Base-by-base conservation (phyloP, 495 filamentous ascomycete genomes). In the Penicillium steckii region DNA sequence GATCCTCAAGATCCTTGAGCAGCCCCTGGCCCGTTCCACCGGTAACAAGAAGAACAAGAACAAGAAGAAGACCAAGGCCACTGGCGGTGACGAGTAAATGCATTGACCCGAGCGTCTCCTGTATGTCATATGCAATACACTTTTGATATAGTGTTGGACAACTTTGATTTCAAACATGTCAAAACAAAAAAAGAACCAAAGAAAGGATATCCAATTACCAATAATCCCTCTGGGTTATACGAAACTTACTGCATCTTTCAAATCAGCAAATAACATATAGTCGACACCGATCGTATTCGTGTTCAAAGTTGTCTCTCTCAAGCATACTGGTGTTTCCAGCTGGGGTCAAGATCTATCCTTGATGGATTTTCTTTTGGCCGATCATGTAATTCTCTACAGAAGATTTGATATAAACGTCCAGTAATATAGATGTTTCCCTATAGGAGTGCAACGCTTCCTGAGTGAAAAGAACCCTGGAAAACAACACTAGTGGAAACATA, bases 1-100 rank as follows among this genome's bases (percentile, higher is more conserved):
- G 72, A 81, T 98, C 56, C 85, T 96, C 48, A 87, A 91, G 78
- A 93, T 98, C 55, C 79, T 98, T 42, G 90, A 90, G 71, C 87
- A 87, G 68, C 91, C 94, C 12, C 70, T 96, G 48, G 79, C 86
- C 54, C 85, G 82, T 62, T 86, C 85, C 47, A 85, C 86, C 32
- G 85, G 85, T 55, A 81, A 82, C 60, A 91, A 88, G 74, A 81
- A 79, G 64, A 84, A 84, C 72, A 88, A 86, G 72, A 84, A 80
- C 67, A 95, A 92, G 78, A 90, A 93, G 75, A 94, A 94, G 82
- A n/a, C n/a, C n/a, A 95, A 93, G 88, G 87, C 83, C 47, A 81
- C 85, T 42, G 81, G 76, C 51, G 80, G 82, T 33, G 80, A 85
- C 5, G 83, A 87, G 68, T 84, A 78, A 72, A 64, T 60, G 52